phyloP scores from a whole-genome alignment of 768 basidiomycete species.

The Asterophora lycoperdoides region DNA sequence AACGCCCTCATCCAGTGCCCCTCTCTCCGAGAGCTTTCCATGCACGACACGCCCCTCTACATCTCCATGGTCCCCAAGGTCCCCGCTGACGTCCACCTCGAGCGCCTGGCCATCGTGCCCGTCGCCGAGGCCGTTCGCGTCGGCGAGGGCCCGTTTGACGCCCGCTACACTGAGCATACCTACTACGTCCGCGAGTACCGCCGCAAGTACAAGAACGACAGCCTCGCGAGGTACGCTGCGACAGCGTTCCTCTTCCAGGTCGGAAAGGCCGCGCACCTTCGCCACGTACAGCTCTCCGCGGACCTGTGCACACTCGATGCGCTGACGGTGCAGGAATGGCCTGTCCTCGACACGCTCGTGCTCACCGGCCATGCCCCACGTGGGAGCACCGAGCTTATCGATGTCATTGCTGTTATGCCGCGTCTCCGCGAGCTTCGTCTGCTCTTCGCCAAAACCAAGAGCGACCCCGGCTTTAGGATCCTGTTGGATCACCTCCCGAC shows the following conservation, averaged over 20 bases:
- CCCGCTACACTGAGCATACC: conserved; percentile 29
- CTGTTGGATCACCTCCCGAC: conserved; percentile 20
- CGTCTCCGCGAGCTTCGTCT: conserved; percentile 29
- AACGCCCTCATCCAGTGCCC: conserved; percentile 32
- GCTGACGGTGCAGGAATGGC: conserved; percentile 31
- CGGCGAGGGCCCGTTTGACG: conserved; percentile 38
- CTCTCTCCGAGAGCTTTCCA: conserved; percentile 31
- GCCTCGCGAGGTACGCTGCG: conserved; percentile 27
- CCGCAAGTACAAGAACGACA: conserved; percentile 33
- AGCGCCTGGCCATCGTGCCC: conserved; percentile 31
- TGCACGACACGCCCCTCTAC: conserved; percentile 37
- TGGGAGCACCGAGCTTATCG: conserved; percentile 25
- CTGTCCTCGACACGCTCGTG: conserved; percentile 32
- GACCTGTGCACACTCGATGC: conserved; percentile 30
- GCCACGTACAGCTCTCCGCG: conserved; percentile 35
- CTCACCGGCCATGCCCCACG: conserved; percentile 37
- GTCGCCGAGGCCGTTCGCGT: conserved; percentile 38
- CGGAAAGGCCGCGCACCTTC: conserved; percentile 26
- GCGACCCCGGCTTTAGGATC: conserved; percentile 24
- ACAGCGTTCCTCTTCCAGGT: conserved; percentile 29
- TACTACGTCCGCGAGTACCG: conserved; percentile 39
- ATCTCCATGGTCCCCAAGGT: conserved; percentile 29
- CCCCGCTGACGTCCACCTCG: conserved; percentile 28
- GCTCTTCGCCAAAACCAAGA: conserved; percentile 28
- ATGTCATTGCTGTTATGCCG: conserved; percentile 34